Evolutionary conservation across 768 basidiomycete species (phyloP), one percentile per base, ranked within the genome.

Genomic region (Boletus speciosus): DNA sequence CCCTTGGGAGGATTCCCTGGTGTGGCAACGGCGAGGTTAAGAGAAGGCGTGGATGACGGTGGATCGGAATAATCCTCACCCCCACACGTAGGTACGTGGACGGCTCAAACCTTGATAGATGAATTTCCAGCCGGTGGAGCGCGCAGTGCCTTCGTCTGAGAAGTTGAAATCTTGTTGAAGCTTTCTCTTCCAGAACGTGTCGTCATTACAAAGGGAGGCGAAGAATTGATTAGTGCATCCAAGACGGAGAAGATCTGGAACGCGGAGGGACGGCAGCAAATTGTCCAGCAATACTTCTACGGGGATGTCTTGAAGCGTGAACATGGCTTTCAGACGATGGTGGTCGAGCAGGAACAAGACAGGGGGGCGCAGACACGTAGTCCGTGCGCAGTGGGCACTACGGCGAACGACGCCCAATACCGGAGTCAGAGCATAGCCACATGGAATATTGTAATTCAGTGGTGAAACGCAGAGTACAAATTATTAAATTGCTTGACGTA

Each of bases 261-360:
- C 66, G 10, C 78, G 69, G 29, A 92, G 71, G 9, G 69, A 61
- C 21, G 85, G 84, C 6, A 90, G 72, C 5, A 95, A 55, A 58
- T 87, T 80, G 67, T 94, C 91, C 23, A 90, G 70, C 31, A 93
- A 67, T n/a, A 93, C 73, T 67, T 95, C 92, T 25, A 86, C 66
- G 3, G 93, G 92, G 15, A 93, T 62, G 51, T 83, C 77, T 21
- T 75, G 59, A 27, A 88, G 60, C 31, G 56, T 48, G 14, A 67
- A 55, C 77, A 81, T 81, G 52, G 36, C 49, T 32, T 38, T 21
- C 21, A 43, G 43, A 36, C 14, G 45, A 25, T 50, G 49, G 46
- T 51, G 32, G 42, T 36, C 40, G 42, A 43, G 50, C 10, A 38
- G 11, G 39, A 48, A 37, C 41, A 57, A 51, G 50, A 35, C 29